These are phyloP conservation scores for Coniella lustricola DNA, from an alignment of 2,329 filamentous ascomycete genomes.

Conservation along the genomic window DNA sequence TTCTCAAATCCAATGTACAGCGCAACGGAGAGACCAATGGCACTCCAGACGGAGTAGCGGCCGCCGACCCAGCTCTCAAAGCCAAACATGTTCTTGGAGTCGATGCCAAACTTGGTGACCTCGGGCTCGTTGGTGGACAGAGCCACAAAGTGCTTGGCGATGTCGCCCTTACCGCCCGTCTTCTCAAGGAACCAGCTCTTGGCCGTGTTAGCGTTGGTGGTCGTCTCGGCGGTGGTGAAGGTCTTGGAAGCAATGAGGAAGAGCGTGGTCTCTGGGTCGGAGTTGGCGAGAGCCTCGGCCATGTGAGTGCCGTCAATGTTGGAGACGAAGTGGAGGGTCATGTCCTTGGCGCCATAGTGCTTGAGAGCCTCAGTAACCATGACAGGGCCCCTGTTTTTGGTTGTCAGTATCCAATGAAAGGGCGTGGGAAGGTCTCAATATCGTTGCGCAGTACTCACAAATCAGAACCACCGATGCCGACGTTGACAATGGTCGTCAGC, in stretches of 20 bases:
- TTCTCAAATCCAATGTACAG: constrained; percentile 96
- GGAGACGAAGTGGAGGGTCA: constrained; percentile 95
- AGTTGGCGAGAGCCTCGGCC: constrained; percentile 80
- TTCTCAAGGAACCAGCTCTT: constrained; percentile 95
- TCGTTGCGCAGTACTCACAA: constrained; percentile 59
- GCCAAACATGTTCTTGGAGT: constrained; percentile 99
- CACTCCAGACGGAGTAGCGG: constrained; percentile 97
- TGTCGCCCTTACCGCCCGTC: constrained; percentile 68
- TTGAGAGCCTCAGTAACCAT: constrained; percentile 99
- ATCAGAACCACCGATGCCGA: constrained; percentile 96
- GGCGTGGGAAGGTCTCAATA: neutral
- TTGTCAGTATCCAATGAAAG: constrained; percentile 20
- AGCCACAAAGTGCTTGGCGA: constrained; percentile 98
- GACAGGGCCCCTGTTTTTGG: constrained; percentile 69
- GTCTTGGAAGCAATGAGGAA: constrained; percentile 99
- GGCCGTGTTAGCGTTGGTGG: constrained; percentile 92
- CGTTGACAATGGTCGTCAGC: constrained; percentile 92
- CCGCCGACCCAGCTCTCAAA: constrained; percentile 99
- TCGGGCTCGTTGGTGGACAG: constrained; percentile 92
- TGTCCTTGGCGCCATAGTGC: constrained; percentile 77
- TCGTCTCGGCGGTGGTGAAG: constrained; percentile 96
- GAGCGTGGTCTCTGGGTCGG: constrained; percentile 95
- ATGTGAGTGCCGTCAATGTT: constrained; percentile 99
- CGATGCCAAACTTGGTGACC: constrained; percentile 97
- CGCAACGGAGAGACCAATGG: constrained; percentile 89